Evolutionary conservation across 345 rosid genomes (phyloP), one percentile per base, ranked within the genome.

Genomic region (Aquilaria yunnanensis): DNA sequence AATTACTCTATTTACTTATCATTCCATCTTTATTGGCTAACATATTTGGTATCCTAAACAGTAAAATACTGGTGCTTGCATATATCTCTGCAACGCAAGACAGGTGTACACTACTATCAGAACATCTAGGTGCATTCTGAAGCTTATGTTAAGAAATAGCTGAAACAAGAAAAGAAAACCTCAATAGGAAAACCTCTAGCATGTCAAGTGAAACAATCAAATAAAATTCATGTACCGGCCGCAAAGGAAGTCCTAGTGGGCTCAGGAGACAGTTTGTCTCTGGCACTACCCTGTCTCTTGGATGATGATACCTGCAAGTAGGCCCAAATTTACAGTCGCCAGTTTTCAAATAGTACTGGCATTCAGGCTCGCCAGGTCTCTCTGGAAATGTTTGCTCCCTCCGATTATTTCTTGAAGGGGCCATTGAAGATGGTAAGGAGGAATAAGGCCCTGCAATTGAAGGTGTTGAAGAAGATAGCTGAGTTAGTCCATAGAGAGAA

Each of bases 281-380:
- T 58, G 88, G 92, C 64, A 73, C 76, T 48, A 77, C 61, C 69
- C 81, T 63, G 58, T 91, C 94, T 57, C 78, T 81, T 51, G 98
- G 98, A 74, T 95, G 99, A 79, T 95, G 96, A 73, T 77, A 95
- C 77, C 80, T 83, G 69, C 99, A 95, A 29, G 90, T 83, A 23
- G 85, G 73, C 58, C 96, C 96, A 79, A 82, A 95, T 77, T 84
- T 91, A 75, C 99, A 95, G 60, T 95, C 91, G 32, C 99, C 98
- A 30, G 92, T 91, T 75, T 73, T 95, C 77, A 91, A 54, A 76
- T 79, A 95, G 76, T 80, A 89, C 58, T 81, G 90, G 69, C 99
- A 95, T 61, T 91, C 99, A 41, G 83, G 90, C 70, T 89, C 96
- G 56, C 96, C 90, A 29, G 96, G 96, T 72, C 99, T 95, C 75